Evolutionary conservation across 495 filamentous ascomycete genomes (phyloP), one percentile per base, ranked within the genome.

Genomic region (Penicillium lividum): DNA sequence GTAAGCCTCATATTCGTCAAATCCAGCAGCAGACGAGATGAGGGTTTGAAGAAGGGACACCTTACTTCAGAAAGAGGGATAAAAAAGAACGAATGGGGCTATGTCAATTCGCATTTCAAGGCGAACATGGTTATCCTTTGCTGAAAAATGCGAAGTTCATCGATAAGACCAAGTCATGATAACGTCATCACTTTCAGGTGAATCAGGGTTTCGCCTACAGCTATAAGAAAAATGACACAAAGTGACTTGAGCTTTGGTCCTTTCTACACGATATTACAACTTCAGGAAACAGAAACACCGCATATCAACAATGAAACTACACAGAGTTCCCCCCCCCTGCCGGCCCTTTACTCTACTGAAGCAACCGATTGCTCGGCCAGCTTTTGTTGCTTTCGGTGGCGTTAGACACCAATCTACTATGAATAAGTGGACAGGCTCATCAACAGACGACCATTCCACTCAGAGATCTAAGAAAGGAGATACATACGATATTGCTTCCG

Each of bases 371-470:
- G 27, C 46, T n/a, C 46, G n/a, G 33, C n/a, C 53, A 46, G 47
- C 46, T 29, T 38, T 59, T 13, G 31, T 38, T 22, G 58, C 51
- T 3, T 52, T 54, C 5, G 9, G 25, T 16, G 53, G 57, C 18
- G 43, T 58, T 27, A 69, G 62, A 34, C 52, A 66, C 16, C 59
- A 69, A 42, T 50, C 58, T 30, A 8, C 69, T 29, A 33, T 28
- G 13, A 62, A 75, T 40, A 60, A 67, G 8, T 80, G 76, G 77
- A 65, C 69, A 25, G 78, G 79, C 11, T 66, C 67, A 13, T 60
- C 64, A 5, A 28, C 57, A 16, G 63, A 40, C 4, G 49, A 52
- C 4, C 49, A 52, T 18, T 7, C 30, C 33, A 52, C 49, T 16
- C 16, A 38, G 6, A 30, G 49, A 38, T 52, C 49, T 30, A 29